phyloP scores from a whole-genome alignment of 1,284 basidiomycete species.

The Quambalaria eucalypti region DNA sequence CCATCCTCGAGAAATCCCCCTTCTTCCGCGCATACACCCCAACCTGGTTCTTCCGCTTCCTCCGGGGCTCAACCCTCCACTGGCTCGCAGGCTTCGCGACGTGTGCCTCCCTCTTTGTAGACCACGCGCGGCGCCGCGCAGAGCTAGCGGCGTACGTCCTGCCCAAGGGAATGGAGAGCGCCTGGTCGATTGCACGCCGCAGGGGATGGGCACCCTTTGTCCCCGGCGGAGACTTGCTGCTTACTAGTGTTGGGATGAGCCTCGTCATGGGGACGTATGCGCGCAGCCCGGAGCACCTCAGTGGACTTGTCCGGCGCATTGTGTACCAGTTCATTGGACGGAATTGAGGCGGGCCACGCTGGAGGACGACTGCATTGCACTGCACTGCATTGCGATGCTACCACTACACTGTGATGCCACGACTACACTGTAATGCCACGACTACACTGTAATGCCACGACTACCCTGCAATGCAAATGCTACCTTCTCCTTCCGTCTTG shows the following conservation, averaged over 20 bases:
- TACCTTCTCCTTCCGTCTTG: too few relatives aligned
- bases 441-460: too few relatives aligned
- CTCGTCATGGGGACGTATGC: constrained; percentile 80
- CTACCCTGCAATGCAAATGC: too few relatives aligned
- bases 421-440: too few relatives aligned
- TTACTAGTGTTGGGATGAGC: constrained; percentile 65
- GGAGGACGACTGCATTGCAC: too few relatives aligned
- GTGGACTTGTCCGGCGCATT: constrained; percentile 73
- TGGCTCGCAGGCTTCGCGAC: constrained; percentile 68
- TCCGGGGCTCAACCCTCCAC: constrained; percentile 59
- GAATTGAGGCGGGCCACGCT: neutral
- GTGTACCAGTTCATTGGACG: constrained; percentile 60
- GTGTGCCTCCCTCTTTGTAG: constrained; percentile 72
- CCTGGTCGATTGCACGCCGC: constrained; percentile 70
- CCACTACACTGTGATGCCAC: too few relatives aligned
- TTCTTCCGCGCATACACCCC: constrained; percentile 40
- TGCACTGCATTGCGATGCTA: too few relatives aligned
- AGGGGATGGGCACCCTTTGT: constrained; percentile 65
- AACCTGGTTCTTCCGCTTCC: constrained; percentile 52
- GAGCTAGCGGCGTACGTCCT: constrained; percentile 91
- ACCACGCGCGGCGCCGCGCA: constrained; percentile 68
- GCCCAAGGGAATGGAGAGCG: constrained; percentile 61
- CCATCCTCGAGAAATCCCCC: constrained; percentile 13
- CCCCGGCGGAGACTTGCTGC: constrained; percentile 60
- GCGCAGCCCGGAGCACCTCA: constrained; percentile 80